Conservation (phyloP, 495 filamentous ascomycete genomes). For the Penicillium ucsense region DNA sequence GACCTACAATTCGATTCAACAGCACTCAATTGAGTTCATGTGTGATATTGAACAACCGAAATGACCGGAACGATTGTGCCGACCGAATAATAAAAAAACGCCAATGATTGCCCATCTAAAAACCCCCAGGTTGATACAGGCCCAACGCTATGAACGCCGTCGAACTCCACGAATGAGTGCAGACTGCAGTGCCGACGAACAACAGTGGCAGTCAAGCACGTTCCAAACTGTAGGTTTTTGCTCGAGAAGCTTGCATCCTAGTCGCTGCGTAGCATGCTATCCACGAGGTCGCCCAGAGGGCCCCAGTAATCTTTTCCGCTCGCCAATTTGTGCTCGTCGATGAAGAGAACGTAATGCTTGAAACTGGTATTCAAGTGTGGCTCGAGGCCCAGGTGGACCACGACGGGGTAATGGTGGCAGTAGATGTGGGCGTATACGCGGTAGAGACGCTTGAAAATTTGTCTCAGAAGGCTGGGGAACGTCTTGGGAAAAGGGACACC, state of each 20-base stretch:
- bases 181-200: too few relatives aligned
- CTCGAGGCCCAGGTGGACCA: constrained; percentile 89
- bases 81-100: too few relatives aligned
- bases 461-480: constrained; percentile 75
- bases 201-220: constrained; percentile 1
- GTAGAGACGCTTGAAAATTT: constrained; percentile 97
- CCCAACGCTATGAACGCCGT: constrained; percentile 18
- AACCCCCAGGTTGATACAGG: constrained; percentile 7
- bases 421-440: constrained; percentile 99
- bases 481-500: constrained; percentile 93
- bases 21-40: too few relatives aligned
- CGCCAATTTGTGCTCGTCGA: constrained; percentile 81
- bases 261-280: constrained; percentile 93
- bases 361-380: constrained; percentile 98
- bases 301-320: constrained; percentile 97
- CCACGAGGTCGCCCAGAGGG: constrained; percentile 90
- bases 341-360: constrained; percentile 98
- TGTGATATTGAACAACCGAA: too few relatives aligned
- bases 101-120: too few relatives aligned
- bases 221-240: neutral
- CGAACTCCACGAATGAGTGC: constrained; percentile 2
- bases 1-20: too few relatives aligned
- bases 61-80: too few relatives aligned
- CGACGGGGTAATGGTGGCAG: constrained; percentile 97
- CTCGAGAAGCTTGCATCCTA: constrained; percentile 24